Conservation (phyloP, 2,329 filamentous ascomycete genomes). For the Colletotrichum viniferum region DNA sequence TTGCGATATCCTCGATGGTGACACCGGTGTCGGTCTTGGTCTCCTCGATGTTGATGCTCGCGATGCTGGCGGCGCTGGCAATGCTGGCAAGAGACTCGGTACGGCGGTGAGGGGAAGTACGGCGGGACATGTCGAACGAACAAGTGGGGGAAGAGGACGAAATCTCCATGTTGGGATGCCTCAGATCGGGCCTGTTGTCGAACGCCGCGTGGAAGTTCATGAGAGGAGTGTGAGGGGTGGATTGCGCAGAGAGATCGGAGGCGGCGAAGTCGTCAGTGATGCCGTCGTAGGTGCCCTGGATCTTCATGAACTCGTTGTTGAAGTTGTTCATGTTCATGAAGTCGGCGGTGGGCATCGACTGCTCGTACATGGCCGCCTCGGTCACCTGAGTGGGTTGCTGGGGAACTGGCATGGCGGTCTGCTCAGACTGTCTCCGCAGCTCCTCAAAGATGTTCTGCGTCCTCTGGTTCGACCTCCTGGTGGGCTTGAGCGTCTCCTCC, state of each 20-base stretch:
- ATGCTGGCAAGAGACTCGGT: conserved; percentile 65
- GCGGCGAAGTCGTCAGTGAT: conserved; percentile 40
- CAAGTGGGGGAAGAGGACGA: conserved; percentile 26
- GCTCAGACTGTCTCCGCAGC: conserved; percentile 61
- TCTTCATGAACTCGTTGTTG: conserved; percentile 47
- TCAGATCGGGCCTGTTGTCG: conserved; percentile 47
- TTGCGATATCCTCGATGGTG: conserved; percentile 81
- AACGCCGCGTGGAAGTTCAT: conserved; percentile 49
- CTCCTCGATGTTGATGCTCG: conserved; percentile 68
- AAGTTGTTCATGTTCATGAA: conserved; percentile 61
- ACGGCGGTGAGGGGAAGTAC: conserved; percentile 51
- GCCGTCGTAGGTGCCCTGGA: conserved; percentile 36
- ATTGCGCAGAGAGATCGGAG: conserved; percentile 54
- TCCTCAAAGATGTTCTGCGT: conserved; percentile 61
- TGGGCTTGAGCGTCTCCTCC: conserved; percentile 69
- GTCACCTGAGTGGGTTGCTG: conserved; percentile 15
- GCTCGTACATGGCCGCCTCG: conserved; percentile 48
- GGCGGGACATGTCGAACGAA: conserved; percentile 29
- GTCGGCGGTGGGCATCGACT: conserved; percentile 58
- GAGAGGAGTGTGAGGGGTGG: conserved; percentile 57
- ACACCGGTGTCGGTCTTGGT: conserved; percentile 81
- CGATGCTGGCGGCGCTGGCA: conserved; percentile 62
- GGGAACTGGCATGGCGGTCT: conserved; percentile 39
- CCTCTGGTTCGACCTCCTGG: conserved; percentile 46
- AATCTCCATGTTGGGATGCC: conserved; percentile 23